Evolutionary conservation across 176 grass and related monocot genomes (phyloP).

Genomic region (Bonia amplexicaulis): DNA sequence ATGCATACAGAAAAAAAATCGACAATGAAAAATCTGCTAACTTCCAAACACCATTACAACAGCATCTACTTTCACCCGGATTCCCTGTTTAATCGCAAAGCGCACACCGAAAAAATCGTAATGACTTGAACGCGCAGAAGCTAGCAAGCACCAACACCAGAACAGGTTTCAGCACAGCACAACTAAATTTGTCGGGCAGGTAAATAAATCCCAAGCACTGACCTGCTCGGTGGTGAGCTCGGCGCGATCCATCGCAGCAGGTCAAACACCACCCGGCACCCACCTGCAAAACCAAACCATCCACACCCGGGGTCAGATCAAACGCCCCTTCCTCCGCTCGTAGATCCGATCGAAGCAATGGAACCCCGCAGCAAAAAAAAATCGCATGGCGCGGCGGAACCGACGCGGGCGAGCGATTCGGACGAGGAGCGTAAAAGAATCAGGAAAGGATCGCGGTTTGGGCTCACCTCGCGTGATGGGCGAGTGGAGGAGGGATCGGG

Average conservation of each 20-base stretch:
- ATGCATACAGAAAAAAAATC: background rate
- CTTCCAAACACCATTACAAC: background rate
- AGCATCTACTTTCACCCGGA: background rate
- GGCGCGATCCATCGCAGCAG: slow-evolving; percentile 57
- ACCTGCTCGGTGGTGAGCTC: slow-evolving; percentile 96
- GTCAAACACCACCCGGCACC: slow-evolving; percentile 5
- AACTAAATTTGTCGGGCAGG: background rate
- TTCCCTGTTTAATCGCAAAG: background rate
- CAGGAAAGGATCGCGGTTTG: too few relatives aligned
- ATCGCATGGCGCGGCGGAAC: too few relatives aligned
- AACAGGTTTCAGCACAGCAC: background rate
- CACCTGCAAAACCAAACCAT: slow-evolving; percentile 25
- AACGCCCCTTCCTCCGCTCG: background rate
- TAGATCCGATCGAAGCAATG: slow-evolving; percentile 23
- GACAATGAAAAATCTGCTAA: background rate
- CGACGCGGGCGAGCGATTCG: background rate
- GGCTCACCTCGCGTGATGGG: slow-evolving; percentile 8
- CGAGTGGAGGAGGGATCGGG: slow-evolving; percentile 7
- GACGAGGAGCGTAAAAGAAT: background rate
- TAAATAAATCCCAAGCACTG: slow-evolving; percentile 21
- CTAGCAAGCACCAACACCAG: background rate
- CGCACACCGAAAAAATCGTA: background rate
- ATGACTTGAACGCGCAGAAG: background rate
- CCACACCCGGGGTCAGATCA: slow-evolving; percentile 28
- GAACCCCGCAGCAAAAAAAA: background rate